Evolutionary conservation across 1,284 basidiomycete genomes (phyloP).

Genomic region (Tilletia indica): DNA sequence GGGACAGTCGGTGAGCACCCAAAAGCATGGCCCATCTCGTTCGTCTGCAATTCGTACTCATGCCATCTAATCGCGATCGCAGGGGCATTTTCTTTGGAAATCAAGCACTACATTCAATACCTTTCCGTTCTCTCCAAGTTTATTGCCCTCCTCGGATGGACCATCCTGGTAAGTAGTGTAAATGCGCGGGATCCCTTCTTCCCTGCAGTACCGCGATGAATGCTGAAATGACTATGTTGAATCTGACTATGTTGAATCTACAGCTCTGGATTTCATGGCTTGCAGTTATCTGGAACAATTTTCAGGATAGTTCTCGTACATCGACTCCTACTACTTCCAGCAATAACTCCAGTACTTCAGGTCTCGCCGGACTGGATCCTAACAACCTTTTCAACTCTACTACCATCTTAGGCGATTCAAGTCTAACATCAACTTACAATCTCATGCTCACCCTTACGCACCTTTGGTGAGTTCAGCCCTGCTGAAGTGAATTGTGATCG

Average conservation of each 20-base stretch:
- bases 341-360: conserved; percentile 19
- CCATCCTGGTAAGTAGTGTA: conserved; percentile 59
- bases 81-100: conserved; percentile 28
- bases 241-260: neutral
- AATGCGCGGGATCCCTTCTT: neutral
- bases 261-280: conserved; percentile 59
- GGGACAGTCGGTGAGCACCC: conserved; percentile 54
- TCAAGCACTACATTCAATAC: conserved; percentile 65
- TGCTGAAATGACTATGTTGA: neutral
- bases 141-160: conserved; percentile 71
- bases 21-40: conserved; percentile 62
- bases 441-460: conserved; percentile 48
- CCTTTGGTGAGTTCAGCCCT: conserved; percentile 22
- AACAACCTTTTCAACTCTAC: conserved; percentile 31
- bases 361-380: conserved; percentile 26
- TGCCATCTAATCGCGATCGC: conserved; percentile 52
- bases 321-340: neutral
- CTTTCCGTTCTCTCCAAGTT: conserved; percentile 61
- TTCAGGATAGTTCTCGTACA: conserved; percentile 36
- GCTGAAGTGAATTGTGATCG: conserved; percentile 19
- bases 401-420: conserved; percentile 24
- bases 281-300: conserved; percentile 46
- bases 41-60: neutral
- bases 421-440: conserved; percentile 51
- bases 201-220: no score